These are phyloP conservation scores for Ustilago trichophora DNA, from an alignment of 1,284 basidiomycete genomes.

Conservation along the genomic window DNA sequence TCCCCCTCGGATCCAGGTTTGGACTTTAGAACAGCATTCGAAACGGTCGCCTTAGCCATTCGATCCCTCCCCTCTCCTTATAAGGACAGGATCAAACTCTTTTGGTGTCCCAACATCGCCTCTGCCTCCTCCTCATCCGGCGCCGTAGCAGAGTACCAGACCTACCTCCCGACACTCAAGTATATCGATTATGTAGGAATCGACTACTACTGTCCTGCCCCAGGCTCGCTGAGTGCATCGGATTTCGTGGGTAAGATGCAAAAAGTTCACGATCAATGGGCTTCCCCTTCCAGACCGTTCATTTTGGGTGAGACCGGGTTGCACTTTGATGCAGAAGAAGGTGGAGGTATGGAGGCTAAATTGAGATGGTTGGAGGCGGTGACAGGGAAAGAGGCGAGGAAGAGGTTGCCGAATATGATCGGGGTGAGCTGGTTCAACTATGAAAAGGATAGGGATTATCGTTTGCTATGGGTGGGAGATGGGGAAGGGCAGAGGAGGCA, in stretches of 20 bases:
- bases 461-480: slow-evolving; percentile 5
- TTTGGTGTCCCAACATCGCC: slow-evolving; percentile 44
- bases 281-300: slow-evolving; percentile 4
- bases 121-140: slow-evolving; percentile 3
- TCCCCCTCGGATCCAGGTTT: slow-evolving; percentile 2
- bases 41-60: slow-evolving; percentile 20
- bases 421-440: slow-evolving; percentile 41
- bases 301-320: slow-evolving; percentile 33
- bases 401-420: slow-evolving; percentile 5
- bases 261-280: slow-evolving; percentile 23
- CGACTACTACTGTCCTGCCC: slow-evolving; percentile 39
- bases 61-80: slow-evolving; percentile 1
- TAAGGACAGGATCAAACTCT: slow-evolving; percentile 18
- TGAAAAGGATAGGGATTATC: slow-evolving; percentile 37
- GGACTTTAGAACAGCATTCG: slow-evolving; percentile 21
- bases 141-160: slow-evolving; percentile 21
- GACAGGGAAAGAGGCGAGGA: slow-evolving; percentile 8
- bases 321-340: slow-evolving; percentile 18
- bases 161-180: slow-evolving; percentile 13
- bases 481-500: not conserved
- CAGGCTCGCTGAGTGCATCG: not conserved
- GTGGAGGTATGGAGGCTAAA: slow-evolving; percentile 4
- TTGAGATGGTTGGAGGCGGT: slow-evolving; percentile 20
- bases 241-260: slow-evolving; percentile 36
- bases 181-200: slow-evolving; percentile 35